These are phyloP conservation scores for Blastobotrys proliferans DNA, from an alignment of 1,139 yeast genomes.

Conservation along the genomic window DNA sequence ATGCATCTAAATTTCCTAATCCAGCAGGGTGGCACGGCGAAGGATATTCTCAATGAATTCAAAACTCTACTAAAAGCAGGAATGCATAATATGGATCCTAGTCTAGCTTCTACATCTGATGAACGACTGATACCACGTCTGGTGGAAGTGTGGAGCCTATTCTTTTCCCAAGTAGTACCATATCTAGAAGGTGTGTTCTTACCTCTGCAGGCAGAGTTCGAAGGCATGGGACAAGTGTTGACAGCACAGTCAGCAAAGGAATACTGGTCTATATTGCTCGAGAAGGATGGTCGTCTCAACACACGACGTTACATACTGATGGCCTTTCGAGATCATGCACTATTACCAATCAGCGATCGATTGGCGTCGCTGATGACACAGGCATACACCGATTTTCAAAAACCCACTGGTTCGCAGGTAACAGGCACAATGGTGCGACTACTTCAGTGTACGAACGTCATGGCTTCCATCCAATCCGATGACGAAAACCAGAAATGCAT, in stretches of 20 bases:
- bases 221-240: conserved; percentile 37
- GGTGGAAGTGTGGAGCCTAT: conserved; percentile 50
- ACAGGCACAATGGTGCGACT: conserved; percentile 39
- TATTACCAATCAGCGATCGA: conserved; percentile 38
- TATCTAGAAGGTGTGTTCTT: conserved; percentile 56
- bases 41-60: conserved; percentile 42
- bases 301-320: conserved; percentile 33
- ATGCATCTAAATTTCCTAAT: conserved; percentile 44
- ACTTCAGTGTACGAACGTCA: conserved; percentile 54
- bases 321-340: conserved; percentile 36
- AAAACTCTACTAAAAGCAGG: conserved; percentile 46
- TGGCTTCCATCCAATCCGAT: conserved; percentile 47
- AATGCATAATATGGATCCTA: conserved; percentile 41
- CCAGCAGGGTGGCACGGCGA: conserved; percentile 38
- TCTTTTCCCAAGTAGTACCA: conserved; percentile 50
- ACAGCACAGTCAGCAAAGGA: conserved; percentile 31
- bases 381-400: conserved; percentile 20
- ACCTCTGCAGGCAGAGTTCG: conserved; percentile 54
- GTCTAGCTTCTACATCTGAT: conserved; percentile 18
- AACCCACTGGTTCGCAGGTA: conserved; percentile 12
- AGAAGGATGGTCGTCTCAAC: conserved; percentile 28
- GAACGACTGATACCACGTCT: conserved; percentile 31
- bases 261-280: conserved; percentile 39
- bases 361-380: conserved; percentile 45
- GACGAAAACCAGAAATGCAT: conserved; percentile 52